These are phyloP conservation scores for Colletotrichum eremochloae DNA, from an alignment of 2,329 filamentous ascomycete genomes.

Conservation along the genomic window DNA sequence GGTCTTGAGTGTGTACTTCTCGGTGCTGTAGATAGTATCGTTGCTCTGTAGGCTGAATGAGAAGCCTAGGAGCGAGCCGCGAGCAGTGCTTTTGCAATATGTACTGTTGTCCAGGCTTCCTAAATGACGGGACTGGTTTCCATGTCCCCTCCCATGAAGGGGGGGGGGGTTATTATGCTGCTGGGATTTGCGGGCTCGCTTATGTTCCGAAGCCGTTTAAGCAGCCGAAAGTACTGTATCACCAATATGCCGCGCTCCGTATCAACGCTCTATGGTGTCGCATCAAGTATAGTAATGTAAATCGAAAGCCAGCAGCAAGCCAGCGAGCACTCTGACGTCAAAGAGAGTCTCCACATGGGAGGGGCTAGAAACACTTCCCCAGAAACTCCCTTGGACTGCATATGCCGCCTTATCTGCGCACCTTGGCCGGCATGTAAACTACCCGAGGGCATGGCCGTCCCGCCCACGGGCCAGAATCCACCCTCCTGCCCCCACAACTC, in stretches of 20 bases:
- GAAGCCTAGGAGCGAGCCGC: too few species aligned
- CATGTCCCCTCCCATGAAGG: too few species aligned
- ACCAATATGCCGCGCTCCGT: neutral
- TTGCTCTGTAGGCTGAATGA: too few species aligned
- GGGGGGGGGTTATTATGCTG: neutral
- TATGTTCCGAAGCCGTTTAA: neutral
- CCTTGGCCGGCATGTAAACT: neutral
- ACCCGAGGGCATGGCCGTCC: slow-evolving; percentile 1
- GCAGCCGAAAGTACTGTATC: neutral
- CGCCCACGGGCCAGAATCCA: neutral
- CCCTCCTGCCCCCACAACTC: neutral
- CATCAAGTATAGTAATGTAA: neutral
- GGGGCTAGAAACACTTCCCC: neutral
- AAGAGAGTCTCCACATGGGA: neutral
- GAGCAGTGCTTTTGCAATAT: too few species aligned
- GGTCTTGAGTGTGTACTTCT: too few species aligned
- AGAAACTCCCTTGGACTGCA: neutral
- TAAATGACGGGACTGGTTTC: too few species aligned
- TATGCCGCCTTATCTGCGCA: slow-evolving; percentile 5
- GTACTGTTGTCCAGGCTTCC: too few species aligned
- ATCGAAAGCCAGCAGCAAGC: neutral
- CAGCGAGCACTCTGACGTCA: slow-evolving; percentile 8
- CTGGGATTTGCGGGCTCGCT: neutral
- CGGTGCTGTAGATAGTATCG: too few species aligned
- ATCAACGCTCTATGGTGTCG: neutral